Evolutionary conservation across 192 early-diverging fungal genomes (phyloP), one percentile per base, ranked within the genome.

Genomic region (Mortierella hygrophila): DNA sequence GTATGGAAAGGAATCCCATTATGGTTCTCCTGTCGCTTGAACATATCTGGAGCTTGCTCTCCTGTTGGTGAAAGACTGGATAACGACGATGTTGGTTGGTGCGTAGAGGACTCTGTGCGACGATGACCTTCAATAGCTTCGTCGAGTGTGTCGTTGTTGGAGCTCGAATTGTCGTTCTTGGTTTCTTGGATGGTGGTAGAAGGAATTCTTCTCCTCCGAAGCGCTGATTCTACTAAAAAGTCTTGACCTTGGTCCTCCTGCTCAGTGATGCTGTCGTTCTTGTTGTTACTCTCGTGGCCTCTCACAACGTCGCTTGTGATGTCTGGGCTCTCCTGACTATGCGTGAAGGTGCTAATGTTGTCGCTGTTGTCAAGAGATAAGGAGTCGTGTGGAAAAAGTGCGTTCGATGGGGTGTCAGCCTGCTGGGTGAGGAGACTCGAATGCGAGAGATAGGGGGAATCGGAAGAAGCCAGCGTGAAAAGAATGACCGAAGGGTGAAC

Each of bases 1-100:
- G 4, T 55, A 32, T 75, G 63, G 42, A 83, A 70, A 20, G 68
- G 70, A 16, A 82, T 82, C 13, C 70, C 75, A 38, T 16, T 72
- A 18, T 29, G 41, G 2, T 49, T 63, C 5, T 77, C 81, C 10
- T 77, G 74, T 72, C 71, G 42, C 23, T 75, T 42, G 54, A 82
- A 77, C 81, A 82, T 83, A 9, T 54, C 47, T 44, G 72, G 29
- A 41, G 57, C 49, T 41, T 73, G 23, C 35, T 37, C 20, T n/a
- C 72, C 29, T 29, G 9, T 40, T 46, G 74, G 38, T 21, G 75
- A 76, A 42, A 71, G 49, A 26, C 54, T 32, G 23, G 72, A 65
- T 65, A 52, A 68, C 18, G 69, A 75, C 3, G 80, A 46, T 49
- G 60, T 32, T 65, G 29, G 9, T 11, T 15, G 60, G 11, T 35